Percentiles rank a stretch among this genome's conserved stretches.
Conservation (phyloP, 1,139 yeast genomes). For the Hansenula sp. region DNA sequence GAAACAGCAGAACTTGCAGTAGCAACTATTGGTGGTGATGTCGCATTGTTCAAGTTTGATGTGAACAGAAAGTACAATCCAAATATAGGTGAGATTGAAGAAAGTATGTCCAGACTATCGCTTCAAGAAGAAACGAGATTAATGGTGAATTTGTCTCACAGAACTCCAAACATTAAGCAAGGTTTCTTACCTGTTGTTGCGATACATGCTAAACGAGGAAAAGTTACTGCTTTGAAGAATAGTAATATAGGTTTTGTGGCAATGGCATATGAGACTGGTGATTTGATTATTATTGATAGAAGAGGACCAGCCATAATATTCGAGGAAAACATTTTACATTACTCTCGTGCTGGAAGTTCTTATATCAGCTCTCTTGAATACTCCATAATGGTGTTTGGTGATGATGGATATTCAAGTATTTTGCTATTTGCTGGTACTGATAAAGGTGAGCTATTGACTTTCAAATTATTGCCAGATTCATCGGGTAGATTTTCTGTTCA, state of each 20-base stretch:
- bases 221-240: constrained; percentile 57
- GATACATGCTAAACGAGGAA: constrained; percentile 41
- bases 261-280: constrained; percentile 74
- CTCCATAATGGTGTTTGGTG: constrained; percentile 59
- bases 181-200: constrained; percentile 71
- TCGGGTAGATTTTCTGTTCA: constrained; percentile 67
- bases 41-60: constrained; percentile 73
- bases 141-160: constrained; percentile 30
- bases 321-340: constrained; percentile 36
- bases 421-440: constrained; percentile 75
- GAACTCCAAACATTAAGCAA: constrained; percentile 40
- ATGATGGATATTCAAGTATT: constrained; percentile 69
- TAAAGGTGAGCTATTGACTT: constrained; percentile 66
- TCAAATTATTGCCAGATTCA: constrained; percentile 62
- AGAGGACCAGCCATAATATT: constrained; percentile 81
- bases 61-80: constrained; percentile 40
- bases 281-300: constrained; percentile 70
- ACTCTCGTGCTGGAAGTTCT: constrained; percentile 23
- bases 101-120: constrained; percentile 28
- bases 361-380: constrained; percentile 64
- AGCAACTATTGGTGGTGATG: constrained; percentile 67
- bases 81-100: constrained; percentile 22
- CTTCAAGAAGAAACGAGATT: constrained; percentile 22
- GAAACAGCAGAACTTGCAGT: constrained; percentile 74
- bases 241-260: constrained; percentile 85